Evolutionary conservation across 2,329 filamentous ascomycete species (phyloP).

Genomic region (Teratosphaeriaceae sp.): DNA sequence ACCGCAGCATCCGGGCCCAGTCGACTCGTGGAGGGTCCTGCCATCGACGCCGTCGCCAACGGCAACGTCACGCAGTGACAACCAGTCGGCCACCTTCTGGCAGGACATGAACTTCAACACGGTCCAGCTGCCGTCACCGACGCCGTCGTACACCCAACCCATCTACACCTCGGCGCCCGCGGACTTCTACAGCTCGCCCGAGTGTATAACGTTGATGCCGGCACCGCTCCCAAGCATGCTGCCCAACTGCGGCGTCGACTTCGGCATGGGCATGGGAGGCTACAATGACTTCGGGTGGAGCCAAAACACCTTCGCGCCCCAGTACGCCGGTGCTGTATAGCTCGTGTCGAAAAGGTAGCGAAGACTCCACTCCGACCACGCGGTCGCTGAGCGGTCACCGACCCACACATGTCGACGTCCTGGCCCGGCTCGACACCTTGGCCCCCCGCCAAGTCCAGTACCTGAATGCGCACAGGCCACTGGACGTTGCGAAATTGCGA

Average conservation of each 20-base stretch:
- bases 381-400: slow-evolving; percentile 19
- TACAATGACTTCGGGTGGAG: slow-evolving; percentile 82
- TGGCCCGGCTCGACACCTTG: slow-evolving; percentile 34
- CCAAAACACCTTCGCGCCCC: slow-evolving; percentile 71
- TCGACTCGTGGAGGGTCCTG: slow-evolving; percentile 86
- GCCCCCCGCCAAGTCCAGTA: slow-evolving; percentile 14
- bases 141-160: slow-evolving; percentile 72
- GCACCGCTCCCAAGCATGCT: slow-evolving; percentile 80
- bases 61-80: slow-evolving; percentile 63
- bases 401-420: slow-evolving; percentile 29
- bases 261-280: slow-evolving; percentile 43
- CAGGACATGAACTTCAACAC: slow-evolving; percentile 69
- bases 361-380: background rate
- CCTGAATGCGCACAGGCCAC: slow-evolving; percentile 32
- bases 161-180: slow-evolving; percentile 52
- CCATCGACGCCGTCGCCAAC: slow-evolving; percentile 77
- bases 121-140: slow-evolving; percentile 65
- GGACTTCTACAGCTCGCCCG: slow-evolving; percentile 72
- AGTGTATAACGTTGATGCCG: slow-evolving; percentile 66
- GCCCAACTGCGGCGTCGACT: slow-evolving; percentile 69
- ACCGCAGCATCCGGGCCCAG: slow-evolving; percentile 58
- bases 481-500: slow-evolving; percentile 38
- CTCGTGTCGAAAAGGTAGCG: slow-evolving; percentile 41
- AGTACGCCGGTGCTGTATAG: slow-evolving; percentile 76
- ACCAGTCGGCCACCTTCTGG: slow-evolving; percentile 67